Evolutionary conservation across 441 rosid genomes (phyloP).

Genomic region (Erodium chrysanthum): DNA sequence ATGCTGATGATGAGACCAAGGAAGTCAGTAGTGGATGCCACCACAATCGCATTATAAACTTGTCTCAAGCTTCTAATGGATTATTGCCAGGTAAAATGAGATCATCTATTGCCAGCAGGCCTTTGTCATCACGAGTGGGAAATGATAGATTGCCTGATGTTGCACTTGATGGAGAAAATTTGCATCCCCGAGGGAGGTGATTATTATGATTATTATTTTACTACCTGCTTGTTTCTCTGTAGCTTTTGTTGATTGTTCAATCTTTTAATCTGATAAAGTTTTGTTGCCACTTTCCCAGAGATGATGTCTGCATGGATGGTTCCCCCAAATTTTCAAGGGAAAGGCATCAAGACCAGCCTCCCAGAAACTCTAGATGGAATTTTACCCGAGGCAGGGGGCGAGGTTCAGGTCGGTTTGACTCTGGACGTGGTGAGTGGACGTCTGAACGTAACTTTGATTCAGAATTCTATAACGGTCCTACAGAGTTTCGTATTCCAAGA

Average conservation of each 20-base stretch:
- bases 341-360: conserved; percentile 41
- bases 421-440: conserved; percentile 35
- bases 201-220: conserved; percentile 33
- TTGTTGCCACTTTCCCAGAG: conserved; percentile 34
- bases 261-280: conserved; percentile 14
- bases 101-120: conserved; percentile 36
- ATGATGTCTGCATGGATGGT: conserved; percentile 34
- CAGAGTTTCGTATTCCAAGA: conserved; percentile 30
- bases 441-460: conserved; percentile 38
- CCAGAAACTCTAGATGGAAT: conserved; percentile 49
- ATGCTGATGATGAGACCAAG: conserved; percentile 31
- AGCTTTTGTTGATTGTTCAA: conserved; percentile 6
- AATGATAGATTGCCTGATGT: conserved; percentile 53
- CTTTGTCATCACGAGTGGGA: conserved; percentile 33
- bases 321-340: conserved; percentile 47
- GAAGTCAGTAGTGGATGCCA: conserved; percentile 39
- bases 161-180: conserved; percentile 39
- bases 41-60: conserved; percentile 51
- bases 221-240: not conserved
- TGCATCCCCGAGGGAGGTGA: conserved; percentile 70
- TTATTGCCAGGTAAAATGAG: conserved; percentile 41
- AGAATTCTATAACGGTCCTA: conserved; percentile 27
- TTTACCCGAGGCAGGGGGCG: conserved; percentile 60
- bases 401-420: conserved; percentile 38
- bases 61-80: conserved; percentile 36